Evolutionary conservation across 2,329 filamentous ascomycete genomes (phyloP), one percentile per base, ranked within the genome.

Genomic region (Paracoccidioides brasiliensis): DNA sequence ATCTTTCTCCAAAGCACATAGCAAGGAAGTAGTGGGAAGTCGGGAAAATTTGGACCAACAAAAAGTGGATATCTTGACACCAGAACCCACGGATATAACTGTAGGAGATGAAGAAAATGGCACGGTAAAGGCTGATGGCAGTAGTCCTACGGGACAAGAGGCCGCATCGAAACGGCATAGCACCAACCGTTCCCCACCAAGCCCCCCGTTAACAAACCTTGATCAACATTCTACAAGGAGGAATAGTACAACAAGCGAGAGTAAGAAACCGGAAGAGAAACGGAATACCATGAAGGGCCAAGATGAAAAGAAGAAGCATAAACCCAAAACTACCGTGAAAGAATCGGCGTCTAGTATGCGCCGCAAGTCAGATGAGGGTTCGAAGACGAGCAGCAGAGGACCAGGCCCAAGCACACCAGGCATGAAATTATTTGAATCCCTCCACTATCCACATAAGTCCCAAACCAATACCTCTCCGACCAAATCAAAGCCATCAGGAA

Each of bases 1-100:
- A 1, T 78, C 79, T 9, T 89, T 94, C 70, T 93, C 87, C 72
- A 96, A 94, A 72, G 86, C 86, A 10, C 88, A 95, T 70, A 94
- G 89, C 76, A 93, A 90, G 70, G 91, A 96, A 73, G 81, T 83
- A 46, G 81, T 95, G 54, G 78, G 81, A 60, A 84, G 81, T 66
- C 76, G 75, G 53, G 80, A 83, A 48, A 76, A 80, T 54, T 61
- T 80, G 64, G 33, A 14, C 5, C 46, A 50, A 2, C 51, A 68
- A 65, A 59, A 70, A 55, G 64, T 65, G 37, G 67, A 69, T 55
- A 70, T 76, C 57, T 76, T 81, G 59, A 90, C 86, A 1, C 86
- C 86, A 15, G 85, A 89, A 58, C 78, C 84, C 28, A 89, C 85
- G 28, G 85, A 89, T 64, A 63, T 87, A 28, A 81, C 82, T 53